Evolutionary conservation across 106 monocot genomes (phyloP).

Genomic region (Phalaenopsis equestris): DNA sequence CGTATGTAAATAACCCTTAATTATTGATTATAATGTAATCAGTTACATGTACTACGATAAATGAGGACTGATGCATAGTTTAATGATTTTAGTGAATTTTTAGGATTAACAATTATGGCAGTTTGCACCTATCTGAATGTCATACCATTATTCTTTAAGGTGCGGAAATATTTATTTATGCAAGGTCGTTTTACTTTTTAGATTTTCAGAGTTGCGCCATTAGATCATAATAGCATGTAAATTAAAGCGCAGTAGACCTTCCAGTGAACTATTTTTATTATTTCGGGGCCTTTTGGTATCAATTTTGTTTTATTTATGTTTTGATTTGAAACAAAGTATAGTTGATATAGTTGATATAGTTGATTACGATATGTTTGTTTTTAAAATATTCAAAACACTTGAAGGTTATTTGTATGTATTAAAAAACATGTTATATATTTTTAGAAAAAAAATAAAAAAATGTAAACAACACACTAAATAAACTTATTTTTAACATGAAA

Average conservation of each 20-base stretch:
- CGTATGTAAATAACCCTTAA: neutral
- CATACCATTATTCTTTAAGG: neutral
- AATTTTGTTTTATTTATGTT: too few species aligned
- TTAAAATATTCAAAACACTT: too few species aligned
- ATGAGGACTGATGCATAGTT: neutral
- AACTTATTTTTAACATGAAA: too few species aligned
- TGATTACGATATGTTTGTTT: too few species aligned
- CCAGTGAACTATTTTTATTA: neutral
- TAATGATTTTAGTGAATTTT: neutral
- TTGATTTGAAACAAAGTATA: too few species aligned
- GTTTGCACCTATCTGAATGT: neutral
- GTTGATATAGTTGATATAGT: too few species aligned
- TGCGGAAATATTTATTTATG: neutral
- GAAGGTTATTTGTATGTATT: too few species aligned
- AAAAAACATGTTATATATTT: too few species aligned
- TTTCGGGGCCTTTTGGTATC: too few species aligned
- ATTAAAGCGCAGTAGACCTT: neutral
- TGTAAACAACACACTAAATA: too few species aligned
- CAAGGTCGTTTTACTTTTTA: neutral
- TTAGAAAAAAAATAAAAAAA: too few species aligned
- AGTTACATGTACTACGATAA: neutral
- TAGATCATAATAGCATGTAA: neutral
- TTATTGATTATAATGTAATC: neutral
- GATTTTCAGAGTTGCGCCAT: neutral
- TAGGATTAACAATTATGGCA: neutral